These are phyloP conservation scores for Eimeria acervulina DNA, from an alignment of 169 alveolate genomes.

Conservation along the genomic window DNA sequence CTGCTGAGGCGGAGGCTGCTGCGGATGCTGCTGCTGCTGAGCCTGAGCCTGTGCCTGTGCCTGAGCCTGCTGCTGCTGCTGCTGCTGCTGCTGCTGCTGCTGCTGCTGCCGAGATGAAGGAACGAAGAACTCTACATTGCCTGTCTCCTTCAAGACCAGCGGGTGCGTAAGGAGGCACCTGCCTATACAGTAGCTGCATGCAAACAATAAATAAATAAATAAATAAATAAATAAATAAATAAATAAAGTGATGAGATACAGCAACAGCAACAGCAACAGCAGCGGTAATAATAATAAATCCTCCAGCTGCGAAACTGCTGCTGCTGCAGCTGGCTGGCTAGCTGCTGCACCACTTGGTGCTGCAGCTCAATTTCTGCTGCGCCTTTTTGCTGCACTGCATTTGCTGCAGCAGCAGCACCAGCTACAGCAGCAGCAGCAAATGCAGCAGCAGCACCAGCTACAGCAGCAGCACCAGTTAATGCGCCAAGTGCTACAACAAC, in stretches of 20 bases:
- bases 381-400: neutral
- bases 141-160: neutral
- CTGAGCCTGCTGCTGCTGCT: too few species aligned
- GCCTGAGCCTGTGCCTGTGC: too few species aligned
- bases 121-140: neutral
- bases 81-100: too few species aligned
- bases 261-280: neutral
- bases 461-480: neutral
- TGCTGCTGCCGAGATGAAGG: too few species aligned
- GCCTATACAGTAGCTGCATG: conserved; percentile 1
- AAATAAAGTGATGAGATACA: too few species aligned
- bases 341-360: conserved; percentile 7
- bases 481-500: neutral
- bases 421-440: too few species aligned
- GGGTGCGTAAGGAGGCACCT: neutral
- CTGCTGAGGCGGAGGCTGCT: neutral
- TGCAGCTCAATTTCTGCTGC: too few species aligned
- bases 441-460: neutral
- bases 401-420: conserved; percentile 24
- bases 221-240: neutral
- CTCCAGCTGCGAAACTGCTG: conserved; percentile 69
- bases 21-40: too few species aligned
- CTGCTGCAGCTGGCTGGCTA: conserved; percentile 71
- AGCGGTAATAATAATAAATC: conserved; percentile 11
- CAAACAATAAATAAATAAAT: neutral